Evolutionary conservation across 805 yeast species (phyloP).

Genomic region (Wickerhamomyces xylosicus): DNA sequence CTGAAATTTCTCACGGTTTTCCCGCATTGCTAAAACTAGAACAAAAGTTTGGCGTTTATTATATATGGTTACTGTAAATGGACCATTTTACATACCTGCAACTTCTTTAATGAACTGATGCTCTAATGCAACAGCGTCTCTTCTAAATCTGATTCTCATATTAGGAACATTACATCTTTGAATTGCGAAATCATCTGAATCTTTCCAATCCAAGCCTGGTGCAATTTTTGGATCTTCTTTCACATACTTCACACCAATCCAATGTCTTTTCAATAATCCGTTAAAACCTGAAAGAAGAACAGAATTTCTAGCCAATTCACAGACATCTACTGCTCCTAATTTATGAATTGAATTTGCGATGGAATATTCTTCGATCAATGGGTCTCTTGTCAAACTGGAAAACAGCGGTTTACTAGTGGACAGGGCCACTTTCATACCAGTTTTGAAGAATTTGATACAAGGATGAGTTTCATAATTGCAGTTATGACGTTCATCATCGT

Average conservation of each 20-base stretch:
- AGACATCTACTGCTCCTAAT: constrained; percentile 16
- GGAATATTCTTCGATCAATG: constrained; percentile 20
- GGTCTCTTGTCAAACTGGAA: constrained; percentile 18
- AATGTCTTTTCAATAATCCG: constrained; percentile 15
- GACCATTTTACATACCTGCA: too few species aligned
- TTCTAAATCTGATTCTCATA: constrained; percentile 18
- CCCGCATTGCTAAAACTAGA: too few species aligned
- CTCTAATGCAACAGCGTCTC: constrained; percentile 13
- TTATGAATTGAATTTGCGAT: constrained; percentile 18
- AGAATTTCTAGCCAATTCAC: constrained; percentile 19
- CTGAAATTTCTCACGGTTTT: too few species aligned
- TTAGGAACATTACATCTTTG: constrained; percentile 20
- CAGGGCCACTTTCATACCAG: constrained; percentile 16
- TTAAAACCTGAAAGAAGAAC: constrained; percentile 19
- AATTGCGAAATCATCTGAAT: constrained; percentile 16
- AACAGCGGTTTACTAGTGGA: constrained; percentile 19
- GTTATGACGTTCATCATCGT: constrained; percentile 13
- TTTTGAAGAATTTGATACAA: constrained; percentile 15
- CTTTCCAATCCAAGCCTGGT: constrained; percentile 5
- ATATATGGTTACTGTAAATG: too few species aligned
- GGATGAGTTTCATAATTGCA: constrained; percentile 15
- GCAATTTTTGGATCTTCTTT: background rate
- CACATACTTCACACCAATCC: constrained; percentile 18
- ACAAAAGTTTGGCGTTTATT: too few species aligned
- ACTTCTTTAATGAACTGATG: constrained; percentile 5